Conservation (phyloP, 2,329 filamentous ascomycete genomes). For the Cladophialophora carrionii region DNA sequence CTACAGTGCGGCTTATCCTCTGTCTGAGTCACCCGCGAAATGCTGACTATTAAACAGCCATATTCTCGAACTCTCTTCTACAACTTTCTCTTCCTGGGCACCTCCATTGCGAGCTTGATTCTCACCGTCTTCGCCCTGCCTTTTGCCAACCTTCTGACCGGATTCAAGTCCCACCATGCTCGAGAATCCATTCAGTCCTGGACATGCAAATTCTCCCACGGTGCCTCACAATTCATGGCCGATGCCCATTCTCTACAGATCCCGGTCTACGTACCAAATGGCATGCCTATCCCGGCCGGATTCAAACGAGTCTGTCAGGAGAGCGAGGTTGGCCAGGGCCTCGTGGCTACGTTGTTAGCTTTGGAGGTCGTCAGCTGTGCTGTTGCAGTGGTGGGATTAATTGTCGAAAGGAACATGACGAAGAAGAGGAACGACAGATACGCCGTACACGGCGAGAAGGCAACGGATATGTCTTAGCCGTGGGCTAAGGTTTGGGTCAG, state of each 20-base stretch:
- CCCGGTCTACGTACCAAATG: slow-evolving; percentile 24
- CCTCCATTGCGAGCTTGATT: slow-evolving; percentile 23
- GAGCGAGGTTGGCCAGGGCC: slow-evolving; percentile 44
- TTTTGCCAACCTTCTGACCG: slow-evolving; percentile 35
- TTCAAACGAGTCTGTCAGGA: slow-evolving; percentile 48
- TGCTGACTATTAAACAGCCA: slow-evolving; percentile 22
- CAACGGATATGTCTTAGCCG: neutral
- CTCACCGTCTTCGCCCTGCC: slow-evolving; percentile 29
- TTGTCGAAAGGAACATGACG: slow-evolving; percentile 43
- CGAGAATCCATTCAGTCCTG: slow-evolving; percentile 37
- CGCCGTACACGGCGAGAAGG: slow-evolving; percentile 21
- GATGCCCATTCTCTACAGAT: slow-evolving; percentile 32
- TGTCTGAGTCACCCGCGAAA: neutral
- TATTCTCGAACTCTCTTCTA: slow-evolving; percentile 33
- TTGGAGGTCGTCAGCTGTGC: slow-evolving; percentile 42
- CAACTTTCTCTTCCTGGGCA: slow-evolving; percentile 29
- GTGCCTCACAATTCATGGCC: slow-evolving; percentile 31
- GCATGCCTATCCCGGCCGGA: slow-evolving; percentile 41
- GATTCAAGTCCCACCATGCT: slow-evolving; percentile 16
- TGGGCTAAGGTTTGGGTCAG: neutral
- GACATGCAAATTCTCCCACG: slow-evolving; percentile 36
- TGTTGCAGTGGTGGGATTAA: slow-evolving; percentile 30
- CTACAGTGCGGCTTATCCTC: slow-evolving; percentile 29
- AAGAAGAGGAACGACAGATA: slow-evolving; percentile 42
- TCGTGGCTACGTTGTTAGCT: slow-evolving; percentile 44